Evolutionary conservation across 768 basidiomycete species (phyloP), one percentile per base, ranked within the genome.

Genomic region (Sutorius australiensis): DNA sequence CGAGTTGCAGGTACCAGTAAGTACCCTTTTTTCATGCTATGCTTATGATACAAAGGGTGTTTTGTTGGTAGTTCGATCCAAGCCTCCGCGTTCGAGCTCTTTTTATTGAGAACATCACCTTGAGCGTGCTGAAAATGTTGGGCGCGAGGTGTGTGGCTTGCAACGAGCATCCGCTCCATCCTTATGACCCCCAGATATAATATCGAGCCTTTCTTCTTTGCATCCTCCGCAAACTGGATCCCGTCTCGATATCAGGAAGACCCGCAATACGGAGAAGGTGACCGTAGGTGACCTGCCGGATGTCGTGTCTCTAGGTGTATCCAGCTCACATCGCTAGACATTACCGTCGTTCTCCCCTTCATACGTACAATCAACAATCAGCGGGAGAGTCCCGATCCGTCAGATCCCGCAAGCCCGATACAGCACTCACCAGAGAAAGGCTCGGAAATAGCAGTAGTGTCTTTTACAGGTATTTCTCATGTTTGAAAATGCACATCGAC

Each of bases 181-280:
- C 46, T 66, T 34, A 52, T 49, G 34, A 32, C 24, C 11, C 13
- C 28, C 40, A 77, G 76, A 39, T 76, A 71, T 43, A 60, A 72
- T 46, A 68, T 76, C 27, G 74, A 77, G 51, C 74, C 76, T 0
- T 75, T 77, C 56, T 77, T 74, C 61, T 77, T 74, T 48, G 71
- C 75, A 12, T 75, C 73, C 0, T 75, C 76, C 0, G 51, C 73
- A 17, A 74, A 75, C 50, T 71, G 72, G 67, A 75, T 75, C 40
- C 74, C 75, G 1, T 72, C 73, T 0, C 71, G 75, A 30, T 77
- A 73, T 49, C 74, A 75, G 53, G 75, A 76, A 51, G 56, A 68
- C 30, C 54, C 62, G 11, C 53, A 53, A 0, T 44, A 39, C 3
- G 60, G 49, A 2, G 10, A 58, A 40, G 72, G 69, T 44, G 76